Evolutionary conservation across 345 rosid genomes (phyloP).

Genomic region (Adansonia digitata): DNA sequence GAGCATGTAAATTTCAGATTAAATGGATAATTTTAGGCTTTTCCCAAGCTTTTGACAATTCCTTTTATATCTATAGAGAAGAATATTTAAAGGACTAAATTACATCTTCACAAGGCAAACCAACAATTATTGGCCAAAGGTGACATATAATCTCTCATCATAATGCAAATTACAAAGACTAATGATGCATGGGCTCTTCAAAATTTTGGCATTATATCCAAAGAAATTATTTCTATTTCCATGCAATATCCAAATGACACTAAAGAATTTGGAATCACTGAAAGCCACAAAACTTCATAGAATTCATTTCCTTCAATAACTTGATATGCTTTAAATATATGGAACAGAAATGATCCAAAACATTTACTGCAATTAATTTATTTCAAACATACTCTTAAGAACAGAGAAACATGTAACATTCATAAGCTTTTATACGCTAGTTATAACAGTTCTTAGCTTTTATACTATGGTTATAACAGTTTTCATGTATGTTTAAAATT

Average conservation of each 20-base stretch:
- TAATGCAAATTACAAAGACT: not conserved
- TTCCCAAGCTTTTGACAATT: not conserved
- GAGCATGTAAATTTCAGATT: not conserved
- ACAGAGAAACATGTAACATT: not conserved
- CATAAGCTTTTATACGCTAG: not conserved
- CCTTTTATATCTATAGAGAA: not conserved
- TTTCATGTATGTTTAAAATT: not conserved
- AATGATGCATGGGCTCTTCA: not conserved
- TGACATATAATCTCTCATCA: not conserved
- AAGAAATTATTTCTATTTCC: not conserved
- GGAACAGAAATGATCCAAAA: not conserved
- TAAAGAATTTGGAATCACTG: not conserved
- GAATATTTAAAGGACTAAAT: not conserved
- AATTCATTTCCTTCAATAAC: not conserved
- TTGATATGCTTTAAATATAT: not conserved
- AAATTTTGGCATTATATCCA: not conserved
- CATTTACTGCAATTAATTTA: not conserved
- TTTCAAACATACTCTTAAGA: not conserved
- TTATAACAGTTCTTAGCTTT: not conserved
- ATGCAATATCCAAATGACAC: conserved; percentile 1
- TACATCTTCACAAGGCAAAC: not conserved
- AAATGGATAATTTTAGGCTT: not conserved
- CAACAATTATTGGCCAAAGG: not conserved
- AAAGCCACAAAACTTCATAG: not conserved
- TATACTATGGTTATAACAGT: not conserved